phyloP scores from a whole-genome alignment of 805 yeast species.

The Schwanniomyces yamadae region DNA sequence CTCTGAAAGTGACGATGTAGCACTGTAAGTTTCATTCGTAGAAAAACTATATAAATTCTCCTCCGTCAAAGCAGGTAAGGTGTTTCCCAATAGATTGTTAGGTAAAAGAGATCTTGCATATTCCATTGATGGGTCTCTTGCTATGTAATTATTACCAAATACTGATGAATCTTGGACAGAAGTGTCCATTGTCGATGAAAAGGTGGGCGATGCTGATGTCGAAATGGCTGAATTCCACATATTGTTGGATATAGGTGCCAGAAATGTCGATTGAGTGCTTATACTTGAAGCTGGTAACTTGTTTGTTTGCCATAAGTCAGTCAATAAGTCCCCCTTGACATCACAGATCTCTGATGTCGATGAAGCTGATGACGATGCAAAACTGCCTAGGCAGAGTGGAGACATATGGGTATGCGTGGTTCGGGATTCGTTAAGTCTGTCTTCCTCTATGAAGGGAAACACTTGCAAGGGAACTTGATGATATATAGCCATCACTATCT shows the following conservation, averaged over 20 bases:
- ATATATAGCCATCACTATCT: slow-evolving; percentile 2
- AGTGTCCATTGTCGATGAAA: not conserved
- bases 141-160: slow-evolving; percentile 1
- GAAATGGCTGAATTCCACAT: slow-evolving; percentile 4
- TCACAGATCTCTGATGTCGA: slow-evolving; percentile 12
- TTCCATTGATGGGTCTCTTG: slow-evolving; percentile 9
- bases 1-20: slow-evolving; percentile 9
- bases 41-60: slow-evolving; percentile 26
- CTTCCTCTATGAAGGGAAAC: slow-evolving; percentile 2
- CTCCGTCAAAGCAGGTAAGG: slow-evolving; percentile 33
- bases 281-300: slow-evolving; percentile 1
- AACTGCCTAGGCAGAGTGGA: slow-evolving; percentile 2
- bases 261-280: slow-evolving; percentile 12
- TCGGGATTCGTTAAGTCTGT: not conserved
- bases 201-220: slow-evolving; percentile 1
- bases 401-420: slow-evolving; percentile 1
- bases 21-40: not conserved
- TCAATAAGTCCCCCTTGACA: slow-evolving; percentile 15
- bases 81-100: slow-evolving; percentile 15
- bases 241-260: too few relatives aligned
- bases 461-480: slow-evolving; percentile 5
- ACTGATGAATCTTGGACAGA: not conserved
- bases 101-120: slow-evolving; percentile 23
- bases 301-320: slow-evolving; percentile 17
- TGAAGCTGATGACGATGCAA: slow-evolving; percentile 10